Evolutionary conservation across 2,329 filamentous ascomycete genomes (phyloP).

Genomic region (Ascochyta rabiei): DNA sequence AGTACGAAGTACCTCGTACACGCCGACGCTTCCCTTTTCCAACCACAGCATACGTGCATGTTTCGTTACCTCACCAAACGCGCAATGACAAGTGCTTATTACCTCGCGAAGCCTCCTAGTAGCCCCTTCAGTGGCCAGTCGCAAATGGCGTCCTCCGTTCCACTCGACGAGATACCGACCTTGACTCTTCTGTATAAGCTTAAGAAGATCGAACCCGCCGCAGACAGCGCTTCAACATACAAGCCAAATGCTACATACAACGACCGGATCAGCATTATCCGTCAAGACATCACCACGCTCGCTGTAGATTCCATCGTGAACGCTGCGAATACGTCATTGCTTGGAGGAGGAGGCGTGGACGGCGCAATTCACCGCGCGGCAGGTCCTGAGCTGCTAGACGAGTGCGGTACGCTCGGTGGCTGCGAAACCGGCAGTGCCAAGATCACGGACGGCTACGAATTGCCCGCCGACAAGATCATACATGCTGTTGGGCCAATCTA

Average conservation of each 20-base stretch:
- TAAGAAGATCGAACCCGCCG: constrained; percentile 53
- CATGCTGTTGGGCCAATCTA: constrained; percentile 92
- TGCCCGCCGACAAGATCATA: constrained; percentile 81
- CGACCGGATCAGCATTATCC: constrained; percentile 71
- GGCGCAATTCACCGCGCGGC: constrained; percentile 81
- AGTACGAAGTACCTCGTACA: too few relatives aligned
- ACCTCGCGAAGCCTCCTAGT: constrained; percentile 26
- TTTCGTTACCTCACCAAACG: background rate
- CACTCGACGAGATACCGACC: constrained; percentile 64
- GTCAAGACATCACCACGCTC: constrained; percentile 82
- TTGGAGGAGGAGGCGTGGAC: constrained; percentile 86
- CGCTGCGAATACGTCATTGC: constrained; percentile 79
- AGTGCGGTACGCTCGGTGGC: constrained; percentile 74
- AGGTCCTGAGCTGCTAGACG: constrained; percentile 68
- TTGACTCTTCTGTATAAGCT: constrained; percentile 70
- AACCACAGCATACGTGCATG: constrained; percentile 1
- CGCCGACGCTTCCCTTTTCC: background rate
- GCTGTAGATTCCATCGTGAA: constrained; percentile 86
- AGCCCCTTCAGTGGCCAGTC: constrained; percentile 7
- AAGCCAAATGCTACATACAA: constrained; percentile 56
- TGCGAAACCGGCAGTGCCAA: constrained; percentile 82
- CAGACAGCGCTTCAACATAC: constrained; percentile 18
- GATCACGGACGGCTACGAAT: constrained; percentile 76
- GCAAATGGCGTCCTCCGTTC: constrained; percentile 33
- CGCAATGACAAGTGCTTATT: constrained; percentile 32